Conservation (phyloP, 1,284 basidiomycete species). For the Leccinum pallidistipes region DNA sequence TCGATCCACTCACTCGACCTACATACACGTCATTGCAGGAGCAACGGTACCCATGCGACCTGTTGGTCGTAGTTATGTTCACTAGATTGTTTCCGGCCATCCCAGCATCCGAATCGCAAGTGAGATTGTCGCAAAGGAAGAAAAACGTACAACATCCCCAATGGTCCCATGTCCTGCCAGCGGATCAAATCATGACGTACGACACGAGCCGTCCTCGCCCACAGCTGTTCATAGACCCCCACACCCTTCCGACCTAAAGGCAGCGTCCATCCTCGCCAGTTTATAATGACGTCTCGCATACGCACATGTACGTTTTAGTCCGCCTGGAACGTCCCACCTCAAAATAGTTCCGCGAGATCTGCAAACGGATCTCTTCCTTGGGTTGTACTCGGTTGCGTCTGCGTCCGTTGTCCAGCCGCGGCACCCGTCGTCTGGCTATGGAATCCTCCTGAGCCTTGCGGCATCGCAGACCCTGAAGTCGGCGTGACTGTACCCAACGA, state of each 20-base stretch:
- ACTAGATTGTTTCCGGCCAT: background rate
- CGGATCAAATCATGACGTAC: background rate
- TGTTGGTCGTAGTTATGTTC: background rate
- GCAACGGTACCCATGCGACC: background rate
- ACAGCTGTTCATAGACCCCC: background rate
- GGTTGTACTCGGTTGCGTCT: conserved; percentile 13
- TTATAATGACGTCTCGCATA: background rate
- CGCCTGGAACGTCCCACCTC: conserved; percentile 14
- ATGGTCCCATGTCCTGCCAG: background rate
- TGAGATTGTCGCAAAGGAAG: conserved; percentile 12
- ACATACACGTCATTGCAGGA: background rate
- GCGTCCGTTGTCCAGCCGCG: conserved; percentile 20
- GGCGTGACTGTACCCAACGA: conserved; percentile 16
- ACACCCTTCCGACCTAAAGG: background rate
- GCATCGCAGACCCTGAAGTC: conserved; percentile 20
- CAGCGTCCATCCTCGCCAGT: conserved; percentile 3
- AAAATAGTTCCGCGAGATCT: conserved; percentile 76
- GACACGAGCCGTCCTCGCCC: background rate
- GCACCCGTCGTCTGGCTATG: conserved; percentile 18
- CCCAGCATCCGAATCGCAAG: background rate
- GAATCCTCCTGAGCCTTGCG: conserved; percentile 10
- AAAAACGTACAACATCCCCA: conserved; percentile 10
- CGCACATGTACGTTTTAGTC: background rate
- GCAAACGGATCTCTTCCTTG: conserved; percentile 79
- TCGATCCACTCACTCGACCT: background rate